Conservation (phyloP, 306 rosid genomes). For the Betula pendula region DNA sequence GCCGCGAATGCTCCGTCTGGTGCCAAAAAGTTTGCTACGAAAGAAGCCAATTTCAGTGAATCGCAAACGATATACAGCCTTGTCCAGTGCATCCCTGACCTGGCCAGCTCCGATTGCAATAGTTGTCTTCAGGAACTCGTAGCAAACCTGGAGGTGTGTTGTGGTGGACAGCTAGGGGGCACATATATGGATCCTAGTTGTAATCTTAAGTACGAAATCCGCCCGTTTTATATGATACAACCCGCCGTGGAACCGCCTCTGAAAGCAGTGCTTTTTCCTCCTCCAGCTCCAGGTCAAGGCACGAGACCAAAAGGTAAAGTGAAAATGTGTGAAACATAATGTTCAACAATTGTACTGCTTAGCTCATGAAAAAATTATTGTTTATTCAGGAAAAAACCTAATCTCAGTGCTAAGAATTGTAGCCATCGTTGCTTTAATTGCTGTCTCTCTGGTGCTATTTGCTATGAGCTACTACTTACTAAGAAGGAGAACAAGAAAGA, state of each 20-base stretch:
- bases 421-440: background rate
- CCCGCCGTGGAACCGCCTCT: no score
- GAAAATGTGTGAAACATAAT: no score
- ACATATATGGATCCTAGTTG: background rate
- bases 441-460: background rate
- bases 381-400: background rate
- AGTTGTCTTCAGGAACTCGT: background rate
- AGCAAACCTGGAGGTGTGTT: background rate
- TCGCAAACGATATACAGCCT: constrained; percentile 6
- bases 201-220: background rate
- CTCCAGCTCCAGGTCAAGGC: background rate
- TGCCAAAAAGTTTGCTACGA: background rate
- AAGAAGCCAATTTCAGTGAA: background rate
- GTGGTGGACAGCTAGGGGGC: background rate
- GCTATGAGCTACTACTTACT: background rate
- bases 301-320: background rate
- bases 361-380: no score
- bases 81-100: constrained; percentile 1
- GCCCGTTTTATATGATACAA: background rate
- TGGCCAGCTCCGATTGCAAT: background rate
- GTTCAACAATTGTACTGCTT: no score
- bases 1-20: background rate
- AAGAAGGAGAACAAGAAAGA: background rate
- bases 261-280: no score
- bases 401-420: background rate